phyloP scores from a whole-genome alignment of 129 eudicot species.

The Saussurea involucrata region DNA sequence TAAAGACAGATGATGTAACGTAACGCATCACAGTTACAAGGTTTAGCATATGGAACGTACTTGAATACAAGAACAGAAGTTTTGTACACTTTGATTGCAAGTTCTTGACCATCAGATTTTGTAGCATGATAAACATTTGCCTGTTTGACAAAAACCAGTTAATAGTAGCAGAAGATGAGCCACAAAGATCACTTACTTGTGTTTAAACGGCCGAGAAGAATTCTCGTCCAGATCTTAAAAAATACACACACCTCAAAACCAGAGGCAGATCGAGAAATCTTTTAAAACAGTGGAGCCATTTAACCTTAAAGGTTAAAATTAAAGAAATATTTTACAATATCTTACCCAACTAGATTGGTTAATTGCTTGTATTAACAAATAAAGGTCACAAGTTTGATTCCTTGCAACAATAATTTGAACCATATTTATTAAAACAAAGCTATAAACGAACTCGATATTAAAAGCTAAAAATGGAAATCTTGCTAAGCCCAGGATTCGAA shows the following conservation, averaged over 20 bases:
- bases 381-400: neutral
- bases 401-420: neutral
- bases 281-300: neutral
- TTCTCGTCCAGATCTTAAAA: neutral
- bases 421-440: neutral
- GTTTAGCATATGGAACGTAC: conserved; percentile 39
- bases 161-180: neutral
- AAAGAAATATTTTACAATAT: neutral
- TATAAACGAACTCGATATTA: no score
- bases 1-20: neutral
- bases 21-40: conserved; percentile 1
- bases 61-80: conserved; percentile 93
- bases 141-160: conserved; percentile 34
- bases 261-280: neutral
- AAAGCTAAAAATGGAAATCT: no score
- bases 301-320: neutral
- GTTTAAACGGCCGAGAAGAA: neutral
- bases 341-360: neutral
- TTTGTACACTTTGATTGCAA: conserved; percentile 94
- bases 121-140: conserved; percentile 99
- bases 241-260: neutral
- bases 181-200: neutral
- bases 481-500: no score
- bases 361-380: neutral
- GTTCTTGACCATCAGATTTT: conserved; percentile 76